Evolutionary conservation across 495 filamentous ascomycete species (phyloP).

Genomic region (Delitschia confertaspora): DNA sequence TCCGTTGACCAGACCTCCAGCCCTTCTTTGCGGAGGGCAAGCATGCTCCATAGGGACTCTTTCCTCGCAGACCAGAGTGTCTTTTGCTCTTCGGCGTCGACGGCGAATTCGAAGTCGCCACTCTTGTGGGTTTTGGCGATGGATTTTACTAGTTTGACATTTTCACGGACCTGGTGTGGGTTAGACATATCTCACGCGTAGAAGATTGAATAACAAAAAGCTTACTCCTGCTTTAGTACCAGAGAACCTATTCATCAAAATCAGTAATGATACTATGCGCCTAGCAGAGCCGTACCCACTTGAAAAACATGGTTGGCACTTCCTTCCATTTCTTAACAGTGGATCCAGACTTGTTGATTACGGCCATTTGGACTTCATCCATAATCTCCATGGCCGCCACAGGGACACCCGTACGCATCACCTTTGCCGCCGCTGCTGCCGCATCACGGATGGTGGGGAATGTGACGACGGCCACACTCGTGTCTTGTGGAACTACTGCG

Average conservation of each 20-base stretch:
- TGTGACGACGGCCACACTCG: slow-evolving; percentile 64
- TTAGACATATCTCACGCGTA: not conserved
- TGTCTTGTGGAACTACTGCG: slow-evolving; percentile 61
- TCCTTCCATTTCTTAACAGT: slow-evolving; percentile 67
- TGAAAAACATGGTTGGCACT: slow-evolving; percentile 74
- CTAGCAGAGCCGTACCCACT: slow-evolving; percentile 32
- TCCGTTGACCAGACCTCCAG: slow-evolving; percentile 62
- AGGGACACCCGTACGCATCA: slow-evolving; percentile 64
- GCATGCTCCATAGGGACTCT: slow-evolving; percentile 65
- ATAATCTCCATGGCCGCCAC: slow-evolving; percentile 76
- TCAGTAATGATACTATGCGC: not conserved
- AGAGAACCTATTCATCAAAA: slow-evolving; percentile 41
- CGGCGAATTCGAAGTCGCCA: slow-evolving; percentile 66
- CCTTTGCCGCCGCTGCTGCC: slow-evolving; percentile 56
- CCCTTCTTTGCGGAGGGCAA: slow-evolving; percentile 55
- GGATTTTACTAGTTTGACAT: slow-evolving; percentile 55
- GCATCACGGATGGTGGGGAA: slow-evolving; percentile 68
- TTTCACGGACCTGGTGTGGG: slow-evolving; percentile 42
- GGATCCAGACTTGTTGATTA: slow-evolving; percentile 62
- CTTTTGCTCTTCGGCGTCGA: slow-evolving; percentile 56
- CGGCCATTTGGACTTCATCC: slow-evolving; percentile 74
- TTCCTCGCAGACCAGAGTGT: slow-evolving; percentile 69
- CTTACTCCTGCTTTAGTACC: slow-evolving; percentile 59
- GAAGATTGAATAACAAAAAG: not conserved
- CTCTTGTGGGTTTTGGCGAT: slow-evolving; percentile 54